Conservation (phyloP, 371 early-diverging fungal genomes). For the Mucor velutinosus region DNA sequence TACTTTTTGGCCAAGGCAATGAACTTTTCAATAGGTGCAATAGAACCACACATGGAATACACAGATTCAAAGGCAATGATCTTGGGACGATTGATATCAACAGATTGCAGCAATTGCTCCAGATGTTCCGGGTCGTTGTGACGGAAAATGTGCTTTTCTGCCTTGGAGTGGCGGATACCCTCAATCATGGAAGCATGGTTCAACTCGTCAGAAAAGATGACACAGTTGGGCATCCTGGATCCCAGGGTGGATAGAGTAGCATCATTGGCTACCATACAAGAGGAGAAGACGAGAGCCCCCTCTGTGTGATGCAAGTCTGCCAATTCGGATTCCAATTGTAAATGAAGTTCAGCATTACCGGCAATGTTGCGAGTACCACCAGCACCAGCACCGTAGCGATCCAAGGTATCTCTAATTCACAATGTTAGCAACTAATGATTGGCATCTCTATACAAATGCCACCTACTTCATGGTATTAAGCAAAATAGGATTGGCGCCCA, state of each 20-base stretch:
- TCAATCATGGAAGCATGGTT: constrained; percentile 99
- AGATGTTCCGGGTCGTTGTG: constrained; percentile 95
- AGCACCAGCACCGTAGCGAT: constrained; percentile 97
- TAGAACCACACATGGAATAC: constrained; percentile 97
- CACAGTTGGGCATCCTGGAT: constrained; percentile 88
- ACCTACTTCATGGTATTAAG: constrained; percentile 87
- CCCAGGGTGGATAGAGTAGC: constrained; percentile 94
- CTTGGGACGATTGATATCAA: constrained; percentile 86
- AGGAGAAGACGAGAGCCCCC: constrained; percentile 95
- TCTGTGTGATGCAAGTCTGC: constrained; percentile 92
- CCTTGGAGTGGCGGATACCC: constrained; percentile 94
- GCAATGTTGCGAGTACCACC: constrained; percentile 99
- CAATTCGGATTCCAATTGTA: constrained; percentile 90
- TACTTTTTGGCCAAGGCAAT: constrained; percentile 93
- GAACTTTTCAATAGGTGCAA: constrained; percentile 95
- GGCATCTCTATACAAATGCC: not conserved
- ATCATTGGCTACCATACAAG: constrained; percentile 99
- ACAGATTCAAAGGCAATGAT: constrained; percentile 98
- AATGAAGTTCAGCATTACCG: constrained; percentile 94
- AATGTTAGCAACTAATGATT: not conserved
- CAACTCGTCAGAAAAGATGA: constrained; percentile 91
- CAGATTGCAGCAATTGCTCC: constrained; percentile 79
- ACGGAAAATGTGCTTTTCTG: constrained; percentile 89
- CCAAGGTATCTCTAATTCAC: constrained; percentile 67
- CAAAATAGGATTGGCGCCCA: constrained; percentile 87